Evolutionary conservation across 192 early-diverging fungal species (phyloP).

Genomic region (Backusella psychrophila): DNA sequence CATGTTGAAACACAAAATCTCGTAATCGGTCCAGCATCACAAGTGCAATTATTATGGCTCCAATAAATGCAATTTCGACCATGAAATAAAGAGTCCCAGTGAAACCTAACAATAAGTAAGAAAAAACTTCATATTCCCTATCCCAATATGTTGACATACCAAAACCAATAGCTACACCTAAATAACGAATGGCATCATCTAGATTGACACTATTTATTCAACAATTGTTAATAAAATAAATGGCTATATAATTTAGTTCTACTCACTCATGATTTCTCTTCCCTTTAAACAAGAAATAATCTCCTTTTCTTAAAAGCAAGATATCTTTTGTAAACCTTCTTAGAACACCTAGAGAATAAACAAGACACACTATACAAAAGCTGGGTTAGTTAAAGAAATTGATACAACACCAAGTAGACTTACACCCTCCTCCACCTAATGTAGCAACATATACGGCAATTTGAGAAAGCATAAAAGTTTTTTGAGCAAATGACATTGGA

Average conservation of each 20-base stretch:
- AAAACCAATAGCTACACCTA: constrained; percentile 36
- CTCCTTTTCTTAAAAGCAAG: constrained; percentile 20
- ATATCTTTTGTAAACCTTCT: constrained; percentile 37
- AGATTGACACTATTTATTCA: constrained; percentile 21
- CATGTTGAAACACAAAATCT: constrained; percentile 17
- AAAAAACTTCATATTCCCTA: background rate
- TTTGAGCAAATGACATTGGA: constrained; percentile 23
- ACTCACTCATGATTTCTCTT: constrained; percentile 36
- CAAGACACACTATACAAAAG: constrained; percentile 18
- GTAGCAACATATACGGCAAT: constrained; percentile 23
- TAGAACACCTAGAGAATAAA: constrained; percentile 31
- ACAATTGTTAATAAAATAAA: background rate
- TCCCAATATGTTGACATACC: constrained; percentile 6
- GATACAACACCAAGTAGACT: background rate
- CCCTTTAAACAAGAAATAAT: constrained; percentile 36
- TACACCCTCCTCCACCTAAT: constrained; percentile 29
- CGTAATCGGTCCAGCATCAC: constrained; percentile 18
- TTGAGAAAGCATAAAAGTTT: constrained; percentile 26
- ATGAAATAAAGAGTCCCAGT: constrained; percentile 36
- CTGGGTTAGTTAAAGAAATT: background rate
- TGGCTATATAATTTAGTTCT: background rate
- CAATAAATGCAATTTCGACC: constrained; percentile 33
- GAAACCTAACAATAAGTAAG: constrained; percentile 21
- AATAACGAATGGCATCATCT: constrained; percentile 37
- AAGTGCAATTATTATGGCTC: constrained; percentile 15